A percentile compares a stretch with the other conserved stretches of the same genome.
Conservation (phyloP, 768 basidiomycete genomes). For the Phallus indusiatus region DNA sequence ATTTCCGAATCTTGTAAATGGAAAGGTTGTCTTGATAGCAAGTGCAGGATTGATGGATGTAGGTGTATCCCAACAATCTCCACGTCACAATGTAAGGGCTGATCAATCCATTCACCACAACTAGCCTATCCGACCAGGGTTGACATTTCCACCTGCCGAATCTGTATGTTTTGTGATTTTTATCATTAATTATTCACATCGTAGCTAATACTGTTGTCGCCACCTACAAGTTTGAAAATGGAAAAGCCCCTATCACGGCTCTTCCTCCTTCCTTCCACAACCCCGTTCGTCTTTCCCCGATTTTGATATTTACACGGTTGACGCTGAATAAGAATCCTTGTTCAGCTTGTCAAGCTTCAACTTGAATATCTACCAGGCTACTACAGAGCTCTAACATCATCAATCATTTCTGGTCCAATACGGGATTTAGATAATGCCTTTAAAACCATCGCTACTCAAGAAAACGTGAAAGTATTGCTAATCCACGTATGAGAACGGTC, state of each 20-base stretch:
- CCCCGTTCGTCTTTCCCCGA: background rate
- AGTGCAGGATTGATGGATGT: constrained; percentile 54
- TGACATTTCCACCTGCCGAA: background rate
- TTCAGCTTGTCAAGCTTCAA: constrained; percentile 6
- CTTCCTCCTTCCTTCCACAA: background rate
- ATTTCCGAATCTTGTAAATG: constrained; percentile 63
- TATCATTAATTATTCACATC: too few relatives aligned
- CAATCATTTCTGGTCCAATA: constrained; percentile 18
- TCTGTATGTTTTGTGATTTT: background rate
- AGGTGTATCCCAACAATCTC: background rate
- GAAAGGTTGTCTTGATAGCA: constrained; percentile 57
- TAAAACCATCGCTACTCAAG: constrained; percentile 12
- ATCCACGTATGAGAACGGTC: constrained; percentile 8
- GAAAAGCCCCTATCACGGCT: background rate
- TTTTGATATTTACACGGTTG: background rate
- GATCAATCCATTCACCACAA: background rate
- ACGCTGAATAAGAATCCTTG: background rate
- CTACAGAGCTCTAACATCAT: constrained; percentile 11
- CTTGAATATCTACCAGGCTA: constrained; percentile 11
- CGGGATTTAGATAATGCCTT: constrained; percentile 18
- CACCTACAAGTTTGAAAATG: background rate
- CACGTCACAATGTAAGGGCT: background rate
- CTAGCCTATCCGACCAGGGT: too few relatives aligned
- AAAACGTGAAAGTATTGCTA: constrained; percentile 9
- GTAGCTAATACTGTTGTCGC: background rate